A percentile compares a stretch with the other conserved stretches of the same genome.
These are phyloP conservation scores for Hymenoscyphus linearis DNA, from an alignment of 2,329 filamentous ascomycete genomes.

Conservation along the genomic window DNA sequence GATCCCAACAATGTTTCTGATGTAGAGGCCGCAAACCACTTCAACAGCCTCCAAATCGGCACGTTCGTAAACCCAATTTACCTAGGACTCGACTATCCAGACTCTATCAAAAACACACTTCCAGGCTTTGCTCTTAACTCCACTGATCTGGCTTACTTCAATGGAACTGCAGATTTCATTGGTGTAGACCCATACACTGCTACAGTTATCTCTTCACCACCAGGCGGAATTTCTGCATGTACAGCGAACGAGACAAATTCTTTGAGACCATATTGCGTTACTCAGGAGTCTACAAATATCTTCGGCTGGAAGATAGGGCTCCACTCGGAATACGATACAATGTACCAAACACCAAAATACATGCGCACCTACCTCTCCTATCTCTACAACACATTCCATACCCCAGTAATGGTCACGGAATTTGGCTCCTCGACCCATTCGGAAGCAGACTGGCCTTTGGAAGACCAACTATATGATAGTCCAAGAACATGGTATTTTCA, in stretches of 20 bases:
- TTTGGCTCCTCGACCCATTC: neutral
- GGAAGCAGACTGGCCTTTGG: neutral
- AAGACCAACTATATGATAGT: neutral
- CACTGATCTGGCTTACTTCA: neutral
- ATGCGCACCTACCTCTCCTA: neutral
- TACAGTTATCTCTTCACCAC: no score
- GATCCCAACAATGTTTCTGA: neutral
- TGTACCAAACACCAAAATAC: neutral
- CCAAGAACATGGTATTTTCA: neutral
- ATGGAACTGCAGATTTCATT: neutral
- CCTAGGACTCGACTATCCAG: neutral
- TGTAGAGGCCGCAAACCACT: neutral
- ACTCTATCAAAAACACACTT: neutral
- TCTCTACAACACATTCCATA: neutral
- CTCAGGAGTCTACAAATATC: no score
- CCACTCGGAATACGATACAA: neutral
- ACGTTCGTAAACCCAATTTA: neutral
- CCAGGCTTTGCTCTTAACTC: neutral
- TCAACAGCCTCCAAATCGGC: neutral
- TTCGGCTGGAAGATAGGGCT: neutral
- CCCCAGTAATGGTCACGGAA: neutral
- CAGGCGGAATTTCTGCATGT: no score
- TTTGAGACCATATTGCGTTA: no score
- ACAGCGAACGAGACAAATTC: no score
- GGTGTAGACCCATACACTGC: neutral